Conservation (phyloP, 345 rosid genomes). For the Eucalyptus erythrocorys region DNA sequence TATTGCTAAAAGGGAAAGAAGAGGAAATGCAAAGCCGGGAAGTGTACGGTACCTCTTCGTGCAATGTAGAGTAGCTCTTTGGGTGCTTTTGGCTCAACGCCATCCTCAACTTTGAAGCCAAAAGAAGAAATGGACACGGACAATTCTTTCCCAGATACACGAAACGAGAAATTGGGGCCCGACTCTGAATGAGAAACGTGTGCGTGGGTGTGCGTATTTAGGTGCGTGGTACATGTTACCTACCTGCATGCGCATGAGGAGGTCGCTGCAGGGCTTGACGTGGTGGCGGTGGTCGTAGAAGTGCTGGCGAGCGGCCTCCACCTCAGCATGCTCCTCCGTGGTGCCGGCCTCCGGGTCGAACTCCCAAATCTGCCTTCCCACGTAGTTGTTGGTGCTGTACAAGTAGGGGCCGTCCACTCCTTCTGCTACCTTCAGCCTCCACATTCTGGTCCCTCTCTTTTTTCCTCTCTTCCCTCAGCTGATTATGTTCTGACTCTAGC, state of each 20-base stretch:
- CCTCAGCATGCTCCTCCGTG: neutral
- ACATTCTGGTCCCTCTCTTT: neutral
- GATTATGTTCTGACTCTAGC: neutral
- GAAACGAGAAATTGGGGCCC: too few relatives aligned
- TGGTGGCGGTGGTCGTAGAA: slow-evolving; percentile 3
- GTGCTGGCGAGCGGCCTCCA: neutral
- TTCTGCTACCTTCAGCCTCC: slow-evolving; percentile 15
- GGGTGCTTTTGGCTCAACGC: too few relatives aligned
- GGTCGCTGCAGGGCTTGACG: neutral
- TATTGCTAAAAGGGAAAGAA: too few relatives aligned
- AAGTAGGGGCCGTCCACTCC: neutral
- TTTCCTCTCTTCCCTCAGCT: neutral
- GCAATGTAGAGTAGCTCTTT: too few relatives aligned
- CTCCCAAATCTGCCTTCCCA: slow-evolving; percentile 8
- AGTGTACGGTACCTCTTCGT: too few relatives aligned
- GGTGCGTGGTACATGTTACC: too few relatives aligned
- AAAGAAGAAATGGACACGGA: too few relatives aligned
- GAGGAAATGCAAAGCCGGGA: too few relatives aligned
- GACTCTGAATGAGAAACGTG: too few relatives aligned
- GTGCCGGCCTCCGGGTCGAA: slow-evolving; percentile 3
- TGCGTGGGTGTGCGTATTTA: too few relatives aligned
- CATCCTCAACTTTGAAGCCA: too few relatives aligned
- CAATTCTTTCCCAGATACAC: too few relatives aligned
- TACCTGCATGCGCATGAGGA: slow-evolving; percentile 12
- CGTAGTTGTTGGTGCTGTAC: slow-evolving; percentile 2